Conservation (phyloP, 1,284 basidiomycete genomes). For the Schizophyllum amplum region DNA sequence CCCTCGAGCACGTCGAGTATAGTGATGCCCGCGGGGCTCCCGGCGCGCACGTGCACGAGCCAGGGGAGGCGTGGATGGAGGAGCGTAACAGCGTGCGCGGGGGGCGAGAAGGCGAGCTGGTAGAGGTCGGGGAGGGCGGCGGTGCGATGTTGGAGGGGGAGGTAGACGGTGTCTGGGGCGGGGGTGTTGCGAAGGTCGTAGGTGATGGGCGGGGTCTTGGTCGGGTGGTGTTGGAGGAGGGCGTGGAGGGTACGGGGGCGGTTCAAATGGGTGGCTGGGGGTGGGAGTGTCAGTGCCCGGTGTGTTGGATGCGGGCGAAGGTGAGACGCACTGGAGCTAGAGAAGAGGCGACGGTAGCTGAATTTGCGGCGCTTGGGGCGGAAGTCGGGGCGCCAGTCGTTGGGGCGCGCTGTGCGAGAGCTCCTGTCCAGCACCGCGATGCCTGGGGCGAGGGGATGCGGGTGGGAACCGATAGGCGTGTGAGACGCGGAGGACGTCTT, state of each 20-base stretch:
- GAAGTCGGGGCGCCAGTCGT: constrained; percentile 12
- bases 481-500: too few species aligned
- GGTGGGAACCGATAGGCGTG: too few species aligned
- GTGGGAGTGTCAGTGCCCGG: constrained; percentile 7
- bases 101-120: constrained; percentile 7
- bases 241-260: constrained; percentile 8
- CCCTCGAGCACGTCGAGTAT: constrained; percentile 12
- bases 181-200: neutral
- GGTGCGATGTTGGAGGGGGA: constrained; percentile 4
- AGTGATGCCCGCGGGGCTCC: constrained; percentile 10
- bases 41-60: constrained; percentile 12
- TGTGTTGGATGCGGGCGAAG: neutral
- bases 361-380: constrained; percentile 6
- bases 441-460: neutral
- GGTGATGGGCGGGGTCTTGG: constrained; percentile 5
- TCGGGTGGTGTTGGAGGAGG: constrained; percentile 8
- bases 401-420: constrained; percentile 5
- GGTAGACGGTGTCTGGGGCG: neutral
- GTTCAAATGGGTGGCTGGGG: constrained; percentile 6
- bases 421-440: constrained; percentile 2
- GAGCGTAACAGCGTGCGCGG: constrained; percentile 6
- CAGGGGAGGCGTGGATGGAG: constrained; percentile 14
- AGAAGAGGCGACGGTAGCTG: constrained; percentile 3
- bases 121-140: constrained; percentile 9
- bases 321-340: neutral